A percentile compares a stretch with the other conserved stretches of the same genome.
These are phyloP conservation scores for Parascedosporium putredinis DNA, from an alignment of 2,329 filamentous ascomycete species.

Conservation along the genomic window DNA sequence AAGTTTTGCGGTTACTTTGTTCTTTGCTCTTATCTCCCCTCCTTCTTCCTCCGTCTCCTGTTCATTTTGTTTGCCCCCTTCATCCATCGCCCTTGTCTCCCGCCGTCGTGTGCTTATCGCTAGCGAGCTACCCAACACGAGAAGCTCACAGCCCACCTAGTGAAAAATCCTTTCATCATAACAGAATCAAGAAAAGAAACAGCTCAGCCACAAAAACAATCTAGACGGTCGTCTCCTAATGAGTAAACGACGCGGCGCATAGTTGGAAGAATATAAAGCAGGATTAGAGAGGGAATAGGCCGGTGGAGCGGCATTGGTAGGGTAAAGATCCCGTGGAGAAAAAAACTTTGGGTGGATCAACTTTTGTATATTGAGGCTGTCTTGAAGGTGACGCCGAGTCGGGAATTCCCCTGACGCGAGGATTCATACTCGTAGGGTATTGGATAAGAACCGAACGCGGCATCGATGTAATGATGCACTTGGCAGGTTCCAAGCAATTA, in stretches of 20 bases:
- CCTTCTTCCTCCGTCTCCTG: not conserved
- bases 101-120: too few species aligned
- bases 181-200: slow-evolving; percentile 38
- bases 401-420: not conserved
- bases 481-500: too few species aligned
- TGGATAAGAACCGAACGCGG: not conserved
- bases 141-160: slow-evolving; percentile 19
- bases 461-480: too few species aligned
- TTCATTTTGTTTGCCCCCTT: not conserved
- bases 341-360: too few species aligned
- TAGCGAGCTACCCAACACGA: too few species aligned
- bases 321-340: too few species aligned
- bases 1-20: slow-evolving; percentile 13
- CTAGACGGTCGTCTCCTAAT: slow-evolving; percentile 16
- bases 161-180: slow-evolving; percentile 33
- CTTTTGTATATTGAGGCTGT: too few species aligned
- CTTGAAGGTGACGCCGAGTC: not conserved
- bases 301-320: not conserved
- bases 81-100: too few species aligned
- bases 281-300: not conserved
- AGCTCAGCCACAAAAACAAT: slow-evolving; percentile 39
- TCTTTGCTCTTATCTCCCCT: not conserved
- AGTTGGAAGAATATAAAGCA: not conserved
- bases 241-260: not conserved
- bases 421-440: not conserved